phyloP scores from a whole-genome alignment of 106 monocot genomes.

The Amphibolis antarctica region DNA sequence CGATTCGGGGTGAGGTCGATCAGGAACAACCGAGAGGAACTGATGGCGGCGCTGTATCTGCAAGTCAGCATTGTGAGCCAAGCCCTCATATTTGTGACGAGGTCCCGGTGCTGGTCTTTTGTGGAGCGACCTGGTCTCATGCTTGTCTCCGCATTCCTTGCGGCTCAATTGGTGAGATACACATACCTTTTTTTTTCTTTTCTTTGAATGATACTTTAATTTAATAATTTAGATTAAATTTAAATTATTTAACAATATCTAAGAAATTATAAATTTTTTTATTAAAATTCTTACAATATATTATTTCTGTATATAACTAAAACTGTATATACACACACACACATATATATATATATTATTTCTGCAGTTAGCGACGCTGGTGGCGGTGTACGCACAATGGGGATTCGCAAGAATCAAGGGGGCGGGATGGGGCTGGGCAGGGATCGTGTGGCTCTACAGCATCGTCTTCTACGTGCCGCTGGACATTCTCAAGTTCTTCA shows the following conservation, averaged over 20 bases:
- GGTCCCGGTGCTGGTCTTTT: conserved; percentile 17
- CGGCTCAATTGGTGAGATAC: conserved; percentile 16
- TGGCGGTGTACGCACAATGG: conserved; percentile 17
- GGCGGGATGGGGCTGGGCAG: conserved; percentile 23
- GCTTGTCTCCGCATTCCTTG: conserved; percentile 16
- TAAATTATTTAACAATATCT: no score
- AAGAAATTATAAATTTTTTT: no score
- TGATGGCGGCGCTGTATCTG: conserved; percentile 15
- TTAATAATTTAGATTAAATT: no score
- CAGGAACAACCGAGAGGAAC: conserved; percentile 6
- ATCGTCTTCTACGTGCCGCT: conserved; percentile 18
- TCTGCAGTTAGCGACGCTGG: conserved; percentile 9
- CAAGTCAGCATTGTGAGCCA: conserved; percentile 31
- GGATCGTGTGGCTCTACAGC: conserved; percentile 19
- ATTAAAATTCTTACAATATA: no score
- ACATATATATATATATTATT: no score
- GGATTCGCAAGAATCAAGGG: conserved; percentile 13
- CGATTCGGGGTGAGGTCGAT: conserved; percentile 11
- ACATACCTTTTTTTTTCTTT: background rate
- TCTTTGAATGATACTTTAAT: no score
- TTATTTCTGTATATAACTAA: no score
- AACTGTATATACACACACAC: no score
- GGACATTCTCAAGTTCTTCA: conserved; percentile 26
- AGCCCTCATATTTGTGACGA: conserved; percentile 23
- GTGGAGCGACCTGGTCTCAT: conserved; percentile 17